phyloP scores from a whole-genome alignment of 768 basidiomycete genomes.

The Calocybe gangraenosa region DNA sequence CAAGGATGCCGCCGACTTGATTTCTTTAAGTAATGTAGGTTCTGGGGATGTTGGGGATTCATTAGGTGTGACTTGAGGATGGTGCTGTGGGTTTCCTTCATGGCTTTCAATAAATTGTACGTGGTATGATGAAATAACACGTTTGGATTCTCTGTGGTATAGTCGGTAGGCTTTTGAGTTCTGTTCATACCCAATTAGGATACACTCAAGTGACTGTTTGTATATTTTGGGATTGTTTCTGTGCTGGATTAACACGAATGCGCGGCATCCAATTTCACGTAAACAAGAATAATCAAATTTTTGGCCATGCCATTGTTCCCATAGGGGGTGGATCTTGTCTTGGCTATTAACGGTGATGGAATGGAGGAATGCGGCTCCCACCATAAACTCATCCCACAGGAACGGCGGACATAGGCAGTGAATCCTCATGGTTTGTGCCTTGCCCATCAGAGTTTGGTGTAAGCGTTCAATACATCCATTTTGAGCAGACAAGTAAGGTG shows the following conservation, averaged over 20 bases:
- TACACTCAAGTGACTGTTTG: conserved; percentile 24
- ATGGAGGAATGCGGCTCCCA: conserved; percentile 19
- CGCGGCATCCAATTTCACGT: conserved; percentile 27
- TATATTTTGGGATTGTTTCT: conserved; percentile 23
- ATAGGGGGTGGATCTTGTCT: conserved; percentile 14
- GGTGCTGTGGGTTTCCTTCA: conserved; percentile 5
- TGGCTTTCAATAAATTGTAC: conserved; percentile 22
- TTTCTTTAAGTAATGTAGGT: too few species aligned
- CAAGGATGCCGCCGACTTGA: too few species aligned
- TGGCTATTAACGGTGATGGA: conserved; percentile 6
- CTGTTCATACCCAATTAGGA: conserved; percentile 32
- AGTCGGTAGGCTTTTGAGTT: conserved; percentile 29
- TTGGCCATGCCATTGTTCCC: conserved; percentile 15
- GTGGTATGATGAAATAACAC: conserved; percentile 17
- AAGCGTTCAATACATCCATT: conserved; percentile 29
- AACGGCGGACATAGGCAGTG: conserved; percentile 16
- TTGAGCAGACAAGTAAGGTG: conserved; percentile 27
- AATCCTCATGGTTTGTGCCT: conserved; percentile 22
- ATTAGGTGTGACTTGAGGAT: too few species aligned
- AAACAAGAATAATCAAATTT: conserved; percentile 24
- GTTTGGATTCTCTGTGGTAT: conserved; percentile 18
- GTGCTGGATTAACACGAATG: conserved; percentile 29
- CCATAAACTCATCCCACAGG: conserved; percentile 29
- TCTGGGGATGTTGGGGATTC: too few species aligned
- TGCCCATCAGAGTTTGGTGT: conserved; percentile 25